Base-by-base conservation (phyloP, 768 basidiomycete species). In the Lactarius evosmus region DNA sequence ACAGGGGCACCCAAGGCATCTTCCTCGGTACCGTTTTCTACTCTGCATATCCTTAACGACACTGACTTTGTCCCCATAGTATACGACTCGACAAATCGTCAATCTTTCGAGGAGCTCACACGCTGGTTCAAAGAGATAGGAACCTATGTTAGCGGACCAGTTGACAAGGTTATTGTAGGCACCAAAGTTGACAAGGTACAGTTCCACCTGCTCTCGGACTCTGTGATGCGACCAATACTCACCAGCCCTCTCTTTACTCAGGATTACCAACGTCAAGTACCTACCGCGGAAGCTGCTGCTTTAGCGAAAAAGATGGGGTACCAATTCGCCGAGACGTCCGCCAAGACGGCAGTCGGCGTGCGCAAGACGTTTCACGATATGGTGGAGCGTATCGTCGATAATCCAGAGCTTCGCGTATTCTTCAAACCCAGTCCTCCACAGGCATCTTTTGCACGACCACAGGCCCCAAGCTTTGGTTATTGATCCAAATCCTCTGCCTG, bases 131-230 rank as follows among this genome's bases (percentile, higher is more conserved):
- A 85, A 58, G 95, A 98, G 73, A 85, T 99, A 4, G 93, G 96
- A 71, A 95, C 92, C 17, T 97, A 97, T 72, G 90, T 94, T 59
- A 87, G 85, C 2, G 79, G 80, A 30, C 86, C 88, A 1, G 91
- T 97, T 19, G 89, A 93, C 54, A 93, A 94, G 82, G 93, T 98
- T 70, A 83, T 99, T 25, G 94, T 99, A 2, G 96, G 91, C 41
- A 90, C 89, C 77, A 99, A 99, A 77, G 79, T 95, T 19, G 95
- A 98, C 79, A 96, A 95, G 82, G 90, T 85, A 36, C 38, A 72
- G 66, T 27, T 17, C 41, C 19, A 36, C 36, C 32, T n/a, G n/a
- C 4, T 25, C 30, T 22, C 40, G 29, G 11, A 29, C 4, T 53
- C 50, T 12, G 16, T 57, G 9, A 50, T 41, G 46, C 22, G 46